Conservation (phyloP, 176 grass and related monocot species). For the Paspalum notatum region DNA sequence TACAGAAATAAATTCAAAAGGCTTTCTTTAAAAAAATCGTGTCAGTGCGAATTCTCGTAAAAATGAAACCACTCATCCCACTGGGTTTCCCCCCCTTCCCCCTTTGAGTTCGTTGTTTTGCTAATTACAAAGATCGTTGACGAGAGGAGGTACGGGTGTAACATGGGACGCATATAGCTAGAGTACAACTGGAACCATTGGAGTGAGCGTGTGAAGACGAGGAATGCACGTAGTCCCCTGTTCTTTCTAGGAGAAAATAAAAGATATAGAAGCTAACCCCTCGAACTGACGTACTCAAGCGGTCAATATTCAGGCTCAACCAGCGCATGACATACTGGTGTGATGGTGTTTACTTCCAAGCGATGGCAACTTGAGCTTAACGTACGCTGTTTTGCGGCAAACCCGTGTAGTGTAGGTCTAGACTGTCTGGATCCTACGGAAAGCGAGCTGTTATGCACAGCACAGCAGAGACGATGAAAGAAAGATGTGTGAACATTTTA, state of each 20-base stretch:
- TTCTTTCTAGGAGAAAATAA: slow-evolving; percentile 2
- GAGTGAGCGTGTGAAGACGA: slow-evolving; percentile 34
- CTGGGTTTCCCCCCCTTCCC: no score
- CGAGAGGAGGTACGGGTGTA: slow-evolving; percentile 38
- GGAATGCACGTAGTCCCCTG: slow-evolving; percentile 19
- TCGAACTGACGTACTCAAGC: slow-evolving; percentile 11
- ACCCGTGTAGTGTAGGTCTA: not conserved
- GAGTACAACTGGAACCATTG: slow-evolving; percentile 37
- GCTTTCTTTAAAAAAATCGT: no score
- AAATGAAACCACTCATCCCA: no score
- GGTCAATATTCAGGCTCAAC: slow-evolving; percentile 3
- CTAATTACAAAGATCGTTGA: not conserved
- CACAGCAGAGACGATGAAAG: not conserved
- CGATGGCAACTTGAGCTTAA: slow-evolving; percentile 28
- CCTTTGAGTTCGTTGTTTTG: no score
- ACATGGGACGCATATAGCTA: not conserved
- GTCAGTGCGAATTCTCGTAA: no score
- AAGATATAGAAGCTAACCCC: not conserved
- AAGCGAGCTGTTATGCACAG: not conserved
- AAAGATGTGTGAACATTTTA: not conserved
- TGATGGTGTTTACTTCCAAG: not conserved
- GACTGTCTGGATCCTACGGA: not conserved
- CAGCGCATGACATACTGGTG: slow-evolving; percentile 14
- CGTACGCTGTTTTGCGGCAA: slow-evolving; percentile 7
- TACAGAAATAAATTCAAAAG: slow-evolving; percentile 17